Percentiles rank a stretch among this genome's conserved stretches.
These are phyloP conservation scores for Aquilaria sinensis DNA, from an alignment of 345 rosid genomes.

Conservation along the genomic window DNA sequence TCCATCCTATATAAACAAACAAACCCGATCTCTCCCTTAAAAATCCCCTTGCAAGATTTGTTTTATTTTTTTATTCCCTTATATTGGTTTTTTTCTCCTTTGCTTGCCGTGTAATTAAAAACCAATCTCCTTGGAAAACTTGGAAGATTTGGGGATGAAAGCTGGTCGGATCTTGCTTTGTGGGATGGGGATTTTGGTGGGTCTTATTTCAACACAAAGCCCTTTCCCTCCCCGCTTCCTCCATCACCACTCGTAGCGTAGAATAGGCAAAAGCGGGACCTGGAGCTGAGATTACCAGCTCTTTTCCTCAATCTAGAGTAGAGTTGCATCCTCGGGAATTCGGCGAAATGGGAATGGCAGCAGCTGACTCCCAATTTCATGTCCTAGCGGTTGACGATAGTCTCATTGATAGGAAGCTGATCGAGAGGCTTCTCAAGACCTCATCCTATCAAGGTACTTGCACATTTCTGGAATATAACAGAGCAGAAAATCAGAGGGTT, in stretches of 20 bases:
- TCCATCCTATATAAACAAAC: background rate
- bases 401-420: constrained; percentile 70
- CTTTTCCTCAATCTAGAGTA: constrained; percentile 14
- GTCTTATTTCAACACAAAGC: constrained; percentile 18
- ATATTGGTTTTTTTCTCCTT: constrained; percentile 13
- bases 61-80: constrained; percentile 19
- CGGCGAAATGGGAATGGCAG: constrained; percentile 48
- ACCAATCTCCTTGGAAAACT: constrained; percentile 27
- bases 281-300: background rate
- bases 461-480: background rate
- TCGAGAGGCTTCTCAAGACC: constrained; percentile 82
- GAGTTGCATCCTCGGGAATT: constrained; percentile 3
- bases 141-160: constrained; percentile 43
- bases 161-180: constrained; percentile 49
- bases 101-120: constrained; percentile 51
- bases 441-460: constrained; percentile 80
- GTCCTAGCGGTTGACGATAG: constrained; percentile 96
- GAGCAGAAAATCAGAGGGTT: background rate
- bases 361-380: constrained; percentile 60
- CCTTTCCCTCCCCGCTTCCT: constrained; percentile 4
- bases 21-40: constrained; percentile 16
- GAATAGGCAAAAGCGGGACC: background rate
- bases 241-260: background rate
- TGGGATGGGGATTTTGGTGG: constrained; percentile 31
- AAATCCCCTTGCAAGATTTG: constrained; percentile 27